Conservation (phyloP, 108 stramenopile species). For the Skeletonema menzelii region DNA sequence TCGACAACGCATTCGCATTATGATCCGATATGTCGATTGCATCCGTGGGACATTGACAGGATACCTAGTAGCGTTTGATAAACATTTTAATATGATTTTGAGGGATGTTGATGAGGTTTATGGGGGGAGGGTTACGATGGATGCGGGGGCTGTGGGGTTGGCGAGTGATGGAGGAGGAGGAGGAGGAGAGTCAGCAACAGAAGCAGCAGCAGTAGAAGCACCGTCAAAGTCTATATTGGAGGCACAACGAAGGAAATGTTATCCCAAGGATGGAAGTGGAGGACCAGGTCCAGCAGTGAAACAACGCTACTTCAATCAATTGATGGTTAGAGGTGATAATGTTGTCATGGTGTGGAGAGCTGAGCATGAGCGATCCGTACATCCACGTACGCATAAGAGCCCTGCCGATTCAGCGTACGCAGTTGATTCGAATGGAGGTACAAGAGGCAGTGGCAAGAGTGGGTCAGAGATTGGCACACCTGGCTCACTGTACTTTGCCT, state of each 20-base stretch:
- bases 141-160: conserved; percentile 19
- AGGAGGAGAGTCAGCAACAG: background rate
- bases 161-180: conserved; percentile 44
- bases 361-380: conserved; percentile 47
- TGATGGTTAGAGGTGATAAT: conserved; percentile 81
- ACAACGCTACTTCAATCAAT: conserved; percentile 66
- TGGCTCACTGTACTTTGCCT: conserved; percentile 33
- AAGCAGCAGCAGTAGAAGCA: background rate
- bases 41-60: conserved; percentile 82
- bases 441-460: background rate
- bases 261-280: conserved; percentile 42
- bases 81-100: conserved; percentile 82
- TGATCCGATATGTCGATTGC: conserved; percentile 75
- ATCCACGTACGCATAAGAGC: conserved; percentile 41
- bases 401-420: conserved; percentile 18
- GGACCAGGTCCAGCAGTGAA: conserved; percentile 44
- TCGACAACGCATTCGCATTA: conserved; percentile 57
- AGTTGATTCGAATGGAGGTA: conserved; percentile 1
- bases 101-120: conserved; percentile 80
- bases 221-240: conserved; percentile 46
- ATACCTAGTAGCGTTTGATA: conserved; percentile 75
- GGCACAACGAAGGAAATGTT: conserved; percentile 40
- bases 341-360: conserved; percentile 83
- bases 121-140: conserved; percentile 37
- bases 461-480: conserved; percentile 28